phyloP scores from a whole-genome alignment of 306 rosid species.

The Ochetophila trinervis region DNA sequence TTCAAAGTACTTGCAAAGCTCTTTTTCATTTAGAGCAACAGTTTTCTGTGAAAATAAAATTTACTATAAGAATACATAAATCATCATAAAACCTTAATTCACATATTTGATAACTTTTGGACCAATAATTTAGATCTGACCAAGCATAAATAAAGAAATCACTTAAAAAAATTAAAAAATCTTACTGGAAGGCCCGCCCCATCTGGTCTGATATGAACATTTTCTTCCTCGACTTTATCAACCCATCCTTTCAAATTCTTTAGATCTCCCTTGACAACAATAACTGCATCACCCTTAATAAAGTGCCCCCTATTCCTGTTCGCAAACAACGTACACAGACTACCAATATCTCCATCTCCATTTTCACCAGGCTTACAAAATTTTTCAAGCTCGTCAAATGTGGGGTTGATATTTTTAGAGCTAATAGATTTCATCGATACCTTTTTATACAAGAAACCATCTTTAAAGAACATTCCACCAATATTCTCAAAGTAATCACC shows the following conservation, averaged over 20 bases:
- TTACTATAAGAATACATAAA: slow-evolving; percentile 12
- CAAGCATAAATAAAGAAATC: slow-evolving; percentile 1
- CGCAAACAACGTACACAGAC: slow-evolving; percentile 83
- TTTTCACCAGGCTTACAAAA: slow-evolving; percentile 86
- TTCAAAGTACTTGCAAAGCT: slow-evolving; percentile 92
- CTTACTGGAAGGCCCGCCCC: slow-evolving; percentile 87
- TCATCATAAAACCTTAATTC: slow-evolving; percentile 8
- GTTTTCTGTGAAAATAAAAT: slow-evolving; percentile 51
- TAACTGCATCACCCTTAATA: slow-evolving; percentile 95
- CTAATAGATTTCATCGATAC: slow-evolving; percentile 89
- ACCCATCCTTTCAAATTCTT: slow-evolving; percentile 95
- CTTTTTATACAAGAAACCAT: slow-evolving; percentile 85
- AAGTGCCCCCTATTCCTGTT: slow-evolving; percentile 96
- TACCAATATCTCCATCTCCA: slow-evolving; percentile 83
- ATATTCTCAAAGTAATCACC: slow-evolving; percentile 89
- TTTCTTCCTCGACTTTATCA: slow-evolving; percentile 93
- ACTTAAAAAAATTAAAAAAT: slow-evolving; percentile 11
- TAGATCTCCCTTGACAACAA: slow-evolving; percentile 84
- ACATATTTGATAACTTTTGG: background rate
- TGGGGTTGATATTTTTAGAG: slow-evolving; percentile 73
- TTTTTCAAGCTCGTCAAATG: slow-evolving; percentile 92
- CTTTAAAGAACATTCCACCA: slow-evolving; percentile 91
- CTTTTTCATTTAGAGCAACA: slow-evolving; percentile 80
- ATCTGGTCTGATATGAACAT: slow-evolving; percentile 87
- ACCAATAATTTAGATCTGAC: background rate